phyloP scores from a whole-genome alignment of 495 filamentous ascomycete species.

The Lichina pygmaea region DNA sequence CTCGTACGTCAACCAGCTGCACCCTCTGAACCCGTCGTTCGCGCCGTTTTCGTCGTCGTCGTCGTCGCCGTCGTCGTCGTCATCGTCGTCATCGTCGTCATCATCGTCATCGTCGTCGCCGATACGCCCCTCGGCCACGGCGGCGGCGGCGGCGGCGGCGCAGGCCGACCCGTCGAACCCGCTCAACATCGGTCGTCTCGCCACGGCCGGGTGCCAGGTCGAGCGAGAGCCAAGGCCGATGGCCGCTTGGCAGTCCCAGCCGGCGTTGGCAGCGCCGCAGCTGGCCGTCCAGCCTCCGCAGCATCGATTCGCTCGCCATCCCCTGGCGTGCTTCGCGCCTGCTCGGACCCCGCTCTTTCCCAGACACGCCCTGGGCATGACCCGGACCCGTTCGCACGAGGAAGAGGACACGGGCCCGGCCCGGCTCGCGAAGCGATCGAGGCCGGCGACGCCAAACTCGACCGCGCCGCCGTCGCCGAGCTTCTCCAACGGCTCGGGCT shows the following conservation, averaged over 20 bases:
- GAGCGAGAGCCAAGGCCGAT: slow-evolving; percentile 31
- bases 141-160: slow-evolving; percentile 7
- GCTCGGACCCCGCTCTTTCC: slow-evolving; percentile 40
- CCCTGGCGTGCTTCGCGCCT: slow-evolving; percentile 23
- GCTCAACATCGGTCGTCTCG: slow-evolving; percentile 72
- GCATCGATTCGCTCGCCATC: slow-evolving; percentile 23
- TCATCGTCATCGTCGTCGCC: background rate
- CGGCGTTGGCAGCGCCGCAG: slow-evolving; percentile 2
- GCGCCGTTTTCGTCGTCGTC: background rate
- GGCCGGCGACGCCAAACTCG: slow-evolving; percentile 79
- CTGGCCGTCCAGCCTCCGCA: slow-evolving; percentile 20
- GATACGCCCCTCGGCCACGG: background rate
- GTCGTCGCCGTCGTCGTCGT: background rate
- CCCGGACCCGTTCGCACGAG: slow-evolving; percentile 71
- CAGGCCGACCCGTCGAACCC: slow-evolving; percentile 16
- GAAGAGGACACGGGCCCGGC: slow-evolving; percentile 37
- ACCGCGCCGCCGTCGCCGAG: slow-evolving; percentile 94
- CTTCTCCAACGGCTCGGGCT: slow-evolving; percentile 87
- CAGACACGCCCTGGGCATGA: slow-evolving; percentile 52
- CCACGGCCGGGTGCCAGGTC: slow-evolving; percentile 67
- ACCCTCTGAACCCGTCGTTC: background rate
- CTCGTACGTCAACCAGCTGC: slow-evolving; percentile 28
- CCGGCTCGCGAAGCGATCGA: slow-evolving; percentile 47
- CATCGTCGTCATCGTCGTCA: background rate
- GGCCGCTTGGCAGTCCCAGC: background rate